These are phyloP conservation scores for Mortierella alpina DNA, from an alignment of 192 early-diverging fungal genomes.

Conservation along the genomic window DNA sequence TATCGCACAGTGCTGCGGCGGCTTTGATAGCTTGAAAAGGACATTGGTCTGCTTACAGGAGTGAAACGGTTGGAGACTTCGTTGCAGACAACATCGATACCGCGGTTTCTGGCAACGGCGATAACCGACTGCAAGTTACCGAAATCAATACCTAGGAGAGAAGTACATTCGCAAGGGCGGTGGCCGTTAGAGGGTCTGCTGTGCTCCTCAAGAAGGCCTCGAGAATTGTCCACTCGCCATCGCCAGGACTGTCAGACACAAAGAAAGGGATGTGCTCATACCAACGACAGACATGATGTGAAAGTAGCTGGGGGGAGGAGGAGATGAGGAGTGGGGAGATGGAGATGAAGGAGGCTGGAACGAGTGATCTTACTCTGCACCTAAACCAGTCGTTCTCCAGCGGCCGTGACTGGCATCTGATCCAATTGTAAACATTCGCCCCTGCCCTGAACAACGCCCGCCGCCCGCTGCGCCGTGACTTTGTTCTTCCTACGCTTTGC, in stretches of 20 bases:
- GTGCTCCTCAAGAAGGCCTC: background rate
- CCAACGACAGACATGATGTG: constrained; percentile 51
- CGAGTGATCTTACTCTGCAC: too few species aligned
- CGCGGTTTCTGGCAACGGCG: constrained; percentile 96
- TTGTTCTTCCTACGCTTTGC: too few species aligned
- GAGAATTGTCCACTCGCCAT: too few species aligned
- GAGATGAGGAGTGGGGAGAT: constrained; percentile 3
- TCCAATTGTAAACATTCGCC: too few species aligned
- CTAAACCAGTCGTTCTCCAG: too few species aligned
- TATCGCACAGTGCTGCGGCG: background rate
- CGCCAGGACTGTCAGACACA: background rate
- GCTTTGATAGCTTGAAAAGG: background rate
- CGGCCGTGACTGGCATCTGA: too few species aligned
- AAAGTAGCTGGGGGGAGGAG: background rate
- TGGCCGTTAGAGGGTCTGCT: background rate
- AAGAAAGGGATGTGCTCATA: background rate
- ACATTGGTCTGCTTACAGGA: constrained; percentile 71
- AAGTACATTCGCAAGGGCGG: too few species aligned
- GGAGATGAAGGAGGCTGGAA: background rate
- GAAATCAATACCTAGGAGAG: constrained; percentile 88
- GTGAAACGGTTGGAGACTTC: constrained; percentile 97
- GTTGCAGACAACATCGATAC: constrained; percentile 97
- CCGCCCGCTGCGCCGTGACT: too few species aligned
- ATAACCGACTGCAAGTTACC: constrained; percentile 97
- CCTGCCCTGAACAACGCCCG: too few species aligned